Evolutionary conservation across 441 rosid species (phyloP).

Genomic region (Populus tomentosa): DNA sequence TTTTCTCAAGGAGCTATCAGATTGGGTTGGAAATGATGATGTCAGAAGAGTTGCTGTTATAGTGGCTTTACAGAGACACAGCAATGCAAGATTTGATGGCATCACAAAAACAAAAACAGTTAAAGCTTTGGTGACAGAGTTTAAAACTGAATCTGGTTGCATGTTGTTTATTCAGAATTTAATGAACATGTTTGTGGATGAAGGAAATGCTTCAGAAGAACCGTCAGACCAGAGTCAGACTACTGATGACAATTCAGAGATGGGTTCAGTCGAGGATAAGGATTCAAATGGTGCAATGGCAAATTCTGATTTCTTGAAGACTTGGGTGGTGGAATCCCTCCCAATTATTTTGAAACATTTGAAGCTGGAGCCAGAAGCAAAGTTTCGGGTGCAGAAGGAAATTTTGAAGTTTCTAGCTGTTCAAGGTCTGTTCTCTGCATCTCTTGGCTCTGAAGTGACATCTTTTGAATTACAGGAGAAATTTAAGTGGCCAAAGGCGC

Average conservation of each 20-base stretch:
- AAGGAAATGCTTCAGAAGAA: slow-evolving; percentile 64
- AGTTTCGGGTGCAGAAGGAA: slow-evolving; percentile 69
- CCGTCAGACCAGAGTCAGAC: slow-evolving; percentile 99
- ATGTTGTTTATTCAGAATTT: slow-evolving; percentile 72
- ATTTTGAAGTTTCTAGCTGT: slow-evolving; percentile 89
- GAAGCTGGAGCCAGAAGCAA: slow-evolving; percentile 69
- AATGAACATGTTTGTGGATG: slow-evolving; percentile 80
- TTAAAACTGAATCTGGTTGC: slow-evolving; percentile 79
- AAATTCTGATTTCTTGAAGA: slow-evolving; percentile 67
- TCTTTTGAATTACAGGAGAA: slow-evolving; percentile 96
- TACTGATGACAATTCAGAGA: slow-evolving; percentile 95
- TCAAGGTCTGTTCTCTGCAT: slow-evolving; percentile 89
- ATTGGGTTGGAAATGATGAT: slow-evolving; percentile 80
- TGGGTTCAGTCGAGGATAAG: slow-evolving; percentile 78
- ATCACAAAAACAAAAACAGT: slow-evolving; percentile 71
- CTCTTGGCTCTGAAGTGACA: slow-evolving; percentile 93
- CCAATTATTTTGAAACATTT: slow-evolving; percentile 66
- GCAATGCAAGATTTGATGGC: slow-evolving; percentile 83
- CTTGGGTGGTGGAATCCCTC: slow-evolving; percentile 89
- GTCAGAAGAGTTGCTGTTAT: slow-evolving; percentile 74
- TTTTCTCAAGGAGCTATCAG: slow-evolving; percentile 70
- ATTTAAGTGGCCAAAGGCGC: slow-evolving; percentile 90
- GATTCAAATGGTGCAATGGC: slow-evolving; percentile 49
- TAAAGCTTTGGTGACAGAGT: slow-evolving; percentile 68
- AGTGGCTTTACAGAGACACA: slow-evolving; percentile 82